Percentiles rank a stretch among this genome's conserved stretches.
phyloP scores from a whole-genome alignment of 2,329 filamentous ascomycete species.

The Fusarium proliferatum region DNA sequence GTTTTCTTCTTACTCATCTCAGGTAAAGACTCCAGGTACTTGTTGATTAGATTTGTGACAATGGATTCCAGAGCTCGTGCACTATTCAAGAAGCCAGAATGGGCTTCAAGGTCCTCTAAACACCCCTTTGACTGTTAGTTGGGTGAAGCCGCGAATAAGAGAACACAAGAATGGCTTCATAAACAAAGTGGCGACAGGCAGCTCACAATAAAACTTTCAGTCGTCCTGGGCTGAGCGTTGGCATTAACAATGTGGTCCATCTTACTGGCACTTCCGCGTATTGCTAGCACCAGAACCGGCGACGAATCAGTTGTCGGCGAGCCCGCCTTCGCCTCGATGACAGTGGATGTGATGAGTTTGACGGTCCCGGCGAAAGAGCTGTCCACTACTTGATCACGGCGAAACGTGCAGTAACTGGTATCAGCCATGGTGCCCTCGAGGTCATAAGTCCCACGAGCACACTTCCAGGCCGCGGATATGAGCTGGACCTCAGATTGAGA shows the following conservation, averaged over 20 bases:
- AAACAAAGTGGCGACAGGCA: neutral
- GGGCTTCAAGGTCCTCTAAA: conserved; percentile 14
- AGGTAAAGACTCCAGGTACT: neutral
- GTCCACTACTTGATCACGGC: conserved; percentile 9
- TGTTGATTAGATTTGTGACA: conserved; percentile 11
- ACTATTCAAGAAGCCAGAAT: conserved; percentile 36
- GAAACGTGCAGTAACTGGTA: conserved; percentile 19
- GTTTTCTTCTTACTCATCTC: neutral
- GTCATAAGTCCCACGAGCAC: conserved; percentile 29
- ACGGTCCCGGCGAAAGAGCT: conserved; percentile 27
- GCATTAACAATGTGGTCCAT: conserved; percentile 42
- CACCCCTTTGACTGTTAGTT: conserved; percentile 3
- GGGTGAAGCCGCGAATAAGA: neutral
- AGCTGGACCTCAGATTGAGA: conserved; percentile 27
- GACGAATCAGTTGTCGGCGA: neutral
- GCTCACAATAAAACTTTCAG: conserved; percentile 33
- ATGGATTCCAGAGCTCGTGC: conserved; percentile 20
- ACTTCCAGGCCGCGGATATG: conserved; percentile 36
- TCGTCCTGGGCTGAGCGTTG: conserved; percentile 15
- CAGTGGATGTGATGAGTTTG: conserved; percentile 31
- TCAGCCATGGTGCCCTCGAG: conserved; percentile 8
- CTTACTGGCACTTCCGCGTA: conserved; percentile 37
- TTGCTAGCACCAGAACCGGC: conserved; percentile 33
- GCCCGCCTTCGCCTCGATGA: neutral
- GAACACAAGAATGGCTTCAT: neutral